Evolutionary conservation across 169 alveolate genomes (phyloP), one percentile per base, ranked within the genome.

Genomic region (Pseudocohnilembus persalinus): DNA sequence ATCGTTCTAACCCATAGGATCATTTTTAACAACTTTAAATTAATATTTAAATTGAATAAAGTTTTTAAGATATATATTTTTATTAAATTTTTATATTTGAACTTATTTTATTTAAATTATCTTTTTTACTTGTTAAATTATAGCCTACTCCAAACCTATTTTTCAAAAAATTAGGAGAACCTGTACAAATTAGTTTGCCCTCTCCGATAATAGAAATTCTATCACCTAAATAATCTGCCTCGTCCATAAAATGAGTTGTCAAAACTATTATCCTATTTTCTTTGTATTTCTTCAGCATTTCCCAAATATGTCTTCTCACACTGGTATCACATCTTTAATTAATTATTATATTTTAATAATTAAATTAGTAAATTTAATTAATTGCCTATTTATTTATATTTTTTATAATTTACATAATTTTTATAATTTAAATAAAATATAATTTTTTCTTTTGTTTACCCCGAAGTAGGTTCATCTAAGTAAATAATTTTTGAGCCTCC

Each of bases 251-350:
- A 84, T 93, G 96, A 63, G 96, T 93, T 0, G 96, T 93, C 31
- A 93, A 84, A 75, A 90, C 85, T 28, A 93, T 89, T 83, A 89
- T 90, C 32, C 89, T 81, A 27, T 81, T 74, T 30, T 49, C 65
- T 77, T 90, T 89, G 64, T 87, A 88, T 15, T 83, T 87, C 80
- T 93, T 92, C 31, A 97, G 89, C 91, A 95, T 83, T 65, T 95
- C 96, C 97, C 97, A 97, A 27, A 95, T 88, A n/a, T 90, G 83
- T 76, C 97, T 91, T 76, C 96, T 91, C 0, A 97, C 94, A 0
- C 93, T 88, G 29, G 94, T 90, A 77, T 97, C 99, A 94, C 95
- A 91, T 33, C n/a, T n/a, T n/a, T n/a, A n/a, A n/a, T n/a, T n/a
- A n/a, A n/a, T n/a, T n/a, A n/a, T n/a, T n/a, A n/a, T n/a, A n/a